Evolutionary conservation across 2,329 filamentous ascomycete species (phyloP), one percentile per base, ranked within the genome.

Genomic region (Colletotrichum nymphaeae): DNA sequence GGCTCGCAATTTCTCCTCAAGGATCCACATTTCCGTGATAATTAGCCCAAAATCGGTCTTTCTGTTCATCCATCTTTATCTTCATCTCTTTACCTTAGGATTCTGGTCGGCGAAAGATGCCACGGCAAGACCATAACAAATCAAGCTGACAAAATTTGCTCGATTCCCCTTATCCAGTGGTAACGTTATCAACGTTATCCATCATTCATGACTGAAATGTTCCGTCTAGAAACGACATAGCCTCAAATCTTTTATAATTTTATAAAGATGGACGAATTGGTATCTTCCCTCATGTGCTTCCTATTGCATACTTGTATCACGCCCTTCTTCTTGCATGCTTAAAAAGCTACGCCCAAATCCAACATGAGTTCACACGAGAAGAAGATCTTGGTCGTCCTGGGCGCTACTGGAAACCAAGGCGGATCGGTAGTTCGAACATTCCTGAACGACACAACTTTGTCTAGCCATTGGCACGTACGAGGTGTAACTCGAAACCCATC

Each of bases 401-500:
- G 69, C 14, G 65, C 65, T 4, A 69, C 59, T 1, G 69, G 65
- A 1, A 59, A n/a, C 14, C 69, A 72, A 26, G 69, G 69, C 3
- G 69, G 69, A 2, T 72, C 69, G 0, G 65, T 72, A 2, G 52
- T 16, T 37, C 65, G 53, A 12, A 46, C 69, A 0, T 72, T 72
- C 6, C 14, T 72, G 19, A 16, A 2, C 1, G 65, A 69, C 2
- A 3, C 12, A 6, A 32, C 35, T 2, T 5, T 68, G n/a, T 16
- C 53, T 5, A 14, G 37, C 14, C 5, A 60, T 11, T 72, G 65
- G 69, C 58, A 55, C 22, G 42, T 89, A 53, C 85, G 87, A 37
- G 86, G 82, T 56, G 71, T 89, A 35, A 88, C 87, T 22, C 84
- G 88, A 37, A 81, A 88, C 72, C 74, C 84, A 0, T 70, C 79